Evolutionary conservation across 768 basidiomycete species (phyloP).

Genomic region (Pleurotus tuoliensis): DNA sequence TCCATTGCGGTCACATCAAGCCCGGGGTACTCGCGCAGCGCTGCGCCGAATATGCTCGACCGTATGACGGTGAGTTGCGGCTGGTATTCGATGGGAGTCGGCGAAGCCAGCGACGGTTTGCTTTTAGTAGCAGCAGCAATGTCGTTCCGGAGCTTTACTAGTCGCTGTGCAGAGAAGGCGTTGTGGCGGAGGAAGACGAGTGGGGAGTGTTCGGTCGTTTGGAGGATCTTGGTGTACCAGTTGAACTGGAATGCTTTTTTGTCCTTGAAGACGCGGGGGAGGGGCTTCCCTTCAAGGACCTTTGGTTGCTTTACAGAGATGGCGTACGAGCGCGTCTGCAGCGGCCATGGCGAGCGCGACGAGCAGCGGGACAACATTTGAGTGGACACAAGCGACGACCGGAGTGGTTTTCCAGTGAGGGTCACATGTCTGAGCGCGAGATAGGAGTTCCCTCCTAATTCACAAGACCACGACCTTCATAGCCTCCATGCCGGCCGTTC

Average conservation of each 20-base stretch:
- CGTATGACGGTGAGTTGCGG: slow-evolving; percentile 69
- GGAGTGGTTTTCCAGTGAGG: background rate
- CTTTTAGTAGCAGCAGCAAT: slow-evolving; percentile 48
- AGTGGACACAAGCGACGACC: background rate
- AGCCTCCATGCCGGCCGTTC: too few relatives aligned
- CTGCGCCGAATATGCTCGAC: slow-evolving; percentile 77
- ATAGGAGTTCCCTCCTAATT: too few relatives aligned
- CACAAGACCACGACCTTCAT: too few relatives aligned
- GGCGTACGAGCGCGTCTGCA: slow-evolving; percentile 45
- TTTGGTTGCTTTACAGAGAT: slow-evolving; percentile 53
- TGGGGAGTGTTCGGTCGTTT: slow-evolving; percentile 50
- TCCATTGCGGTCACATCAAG: slow-evolving; percentile 44
- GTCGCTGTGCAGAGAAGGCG: slow-evolving; percentile 66
- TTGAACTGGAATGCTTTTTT: slow-evolving; percentile 81
- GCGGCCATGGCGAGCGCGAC: slow-evolving; percentile 14
- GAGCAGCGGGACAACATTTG: slow-evolving; percentile 22
- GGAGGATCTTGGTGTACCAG: slow-evolving; percentile 73
- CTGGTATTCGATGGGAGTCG: slow-evolving; percentile 16
- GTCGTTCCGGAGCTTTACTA: slow-evolving; percentile 66
- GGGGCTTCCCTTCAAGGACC: slow-evolving; percentile 46
- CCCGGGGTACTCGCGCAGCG: slow-evolving; percentile 57
- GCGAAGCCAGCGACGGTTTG: slow-evolving; percentile 21
- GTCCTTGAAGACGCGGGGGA: slow-evolving; percentile 67
- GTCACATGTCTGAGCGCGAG: background rate
- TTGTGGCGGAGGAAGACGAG: slow-evolving; percentile 77